Percentiles rank a stretch among this genome's conserved stretches.
These are phyloP conservation scores for Mayamaea pseudoterrestris DNA, from an alignment of 108 stramenopile genomes.

Conservation along the genomic window DNA sequence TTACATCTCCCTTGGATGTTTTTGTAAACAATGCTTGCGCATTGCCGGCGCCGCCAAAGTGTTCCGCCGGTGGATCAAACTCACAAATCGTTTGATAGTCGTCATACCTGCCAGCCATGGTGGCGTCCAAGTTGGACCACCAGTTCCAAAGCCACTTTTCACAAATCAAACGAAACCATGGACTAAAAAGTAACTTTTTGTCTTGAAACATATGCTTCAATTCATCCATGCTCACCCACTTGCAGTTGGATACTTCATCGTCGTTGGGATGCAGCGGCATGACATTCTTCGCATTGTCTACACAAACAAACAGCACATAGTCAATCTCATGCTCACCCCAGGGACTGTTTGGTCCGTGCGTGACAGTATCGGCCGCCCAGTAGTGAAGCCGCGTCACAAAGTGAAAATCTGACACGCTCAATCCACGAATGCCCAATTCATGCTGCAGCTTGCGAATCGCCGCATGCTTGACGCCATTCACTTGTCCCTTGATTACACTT, in stretches of 20 bases:
- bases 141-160: constrained; percentile 53
- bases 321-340: constrained; percentile 99
- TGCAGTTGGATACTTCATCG: constrained; percentile 81
- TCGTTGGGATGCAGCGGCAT: constrained; percentile 71
- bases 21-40: constrained; percentile 56
- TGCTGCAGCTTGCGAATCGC: constrained; percentile 95
- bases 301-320: constrained; percentile 82
- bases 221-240: constrained; percentile 58
- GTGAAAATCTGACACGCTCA: constrained; percentile 71
- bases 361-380: constrained; percentile 87
- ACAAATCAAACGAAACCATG: constrained; percentile 86
- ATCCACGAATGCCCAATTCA: constrained; percentile 86
- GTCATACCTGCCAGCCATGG: constrained; percentile 58
- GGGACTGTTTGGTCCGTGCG: constrained; percentile 70
- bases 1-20: constrained; percentile 18
- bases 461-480: constrained; percentile 86
- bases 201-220: constrained; percentile 64
- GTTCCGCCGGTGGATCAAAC: constrained; percentile 79
- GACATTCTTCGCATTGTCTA: constrained; percentile 35
- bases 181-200: constrained; percentile 62
- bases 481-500: constrained; percentile 49
- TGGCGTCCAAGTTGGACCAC: constrained; percentile 68
- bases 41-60: constrained; percentile 75
- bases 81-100: constrained; percentile 63
- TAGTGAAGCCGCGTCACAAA: constrained; percentile 97